Percentiles rank a stretch among this genome's conserved stretches.
These are phyloP conservation scores for Aspergillus latus DNA, from an alignment of 2,329 filamentous ascomycete genomes.

Conservation along the genomic window DNA sequence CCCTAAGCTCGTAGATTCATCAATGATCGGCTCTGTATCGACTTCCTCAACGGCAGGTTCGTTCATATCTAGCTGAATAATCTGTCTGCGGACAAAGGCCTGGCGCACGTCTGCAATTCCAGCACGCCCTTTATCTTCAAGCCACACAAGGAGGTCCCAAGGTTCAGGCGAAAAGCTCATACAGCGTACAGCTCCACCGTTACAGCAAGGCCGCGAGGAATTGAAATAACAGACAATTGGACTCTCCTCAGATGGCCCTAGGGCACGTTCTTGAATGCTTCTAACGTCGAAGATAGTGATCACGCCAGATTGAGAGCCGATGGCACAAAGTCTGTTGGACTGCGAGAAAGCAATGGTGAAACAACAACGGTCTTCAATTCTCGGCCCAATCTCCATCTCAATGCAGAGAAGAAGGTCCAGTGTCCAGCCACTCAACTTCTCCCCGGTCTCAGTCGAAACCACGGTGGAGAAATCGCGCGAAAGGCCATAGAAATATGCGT, in stretches of 20 bases:
- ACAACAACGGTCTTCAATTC: slow-evolving; percentile 45
- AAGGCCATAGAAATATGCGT: slow-evolving; percentile 74
- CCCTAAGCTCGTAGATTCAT: slow-evolving; percentile 26
- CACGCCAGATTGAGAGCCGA: slow-evolving; percentile 51
- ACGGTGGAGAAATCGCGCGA: slow-evolving; percentile 32
- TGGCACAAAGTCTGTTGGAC: slow-evolving; percentile 49
- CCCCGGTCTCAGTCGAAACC: slow-evolving; percentile 30
- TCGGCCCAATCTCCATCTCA: slow-evolving; percentile 42
- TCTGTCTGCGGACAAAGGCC: slow-evolving; percentile 46
- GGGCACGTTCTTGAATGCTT: slow-evolving; percentile 26
- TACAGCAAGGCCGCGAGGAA: slow-evolving; percentile 70
- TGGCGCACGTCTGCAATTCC: slow-evolving; percentile 51
- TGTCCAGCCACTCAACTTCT: slow-evolving; percentile 40
- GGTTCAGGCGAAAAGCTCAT: slow-evolving; percentile 91
- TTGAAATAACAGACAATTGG: slow-evolving; percentile 70
- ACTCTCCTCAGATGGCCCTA: slow-evolving; percentile 33
- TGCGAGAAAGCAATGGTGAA: slow-evolving; percentile 53
- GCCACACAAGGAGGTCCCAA: slow-evolving; percentile 89
- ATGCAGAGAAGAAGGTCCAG: slow-evolving; percentile 43
- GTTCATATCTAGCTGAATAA: slow-evolving; percentile 38
- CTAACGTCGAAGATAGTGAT: slow-evolving; percentile 48
- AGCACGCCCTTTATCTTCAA: slow-evolving; percentile 69
- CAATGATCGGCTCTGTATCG: slow-evolving; percentile 31
- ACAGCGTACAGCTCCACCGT: slow-evolving; percentile 77
- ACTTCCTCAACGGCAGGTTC: slow-evolving; percentile 36